Evolutionary conservation across 1,139 yeast species (phyloP), one percentile per base, ranked within the genome.

Genomic region (Torulaspora pretoriensis): DNA sequence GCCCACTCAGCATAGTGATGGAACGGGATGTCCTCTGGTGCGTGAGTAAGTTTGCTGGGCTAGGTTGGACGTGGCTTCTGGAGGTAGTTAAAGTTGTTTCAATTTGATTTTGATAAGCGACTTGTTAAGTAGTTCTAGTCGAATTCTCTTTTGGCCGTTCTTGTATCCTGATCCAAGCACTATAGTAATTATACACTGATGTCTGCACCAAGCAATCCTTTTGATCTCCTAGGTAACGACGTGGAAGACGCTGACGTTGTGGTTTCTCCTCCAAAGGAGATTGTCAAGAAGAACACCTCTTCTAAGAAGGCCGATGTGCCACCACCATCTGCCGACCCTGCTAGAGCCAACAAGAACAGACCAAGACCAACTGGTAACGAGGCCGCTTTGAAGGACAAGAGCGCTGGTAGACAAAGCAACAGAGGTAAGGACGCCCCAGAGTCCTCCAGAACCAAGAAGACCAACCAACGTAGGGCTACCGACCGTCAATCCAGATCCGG

Each of bases 401-500:
- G 70, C 65, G 80, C 74, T 52, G 81, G 81, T 57, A 75, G 80
- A 59, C 53, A 68, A 52, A 71, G 81, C 75, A 90, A 90, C 90
- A 74, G 70, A 55, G 57, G 70, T 55, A 80, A 71, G 67, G 68
- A 76, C 49, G 78, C 77, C 56, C 73, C 80, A 54, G 83, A 75
- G 51, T 81, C 87, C 67, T 70, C 77, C 55, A 59, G 68, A 50
- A 61, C 69, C 58, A 67, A 68, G 63, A 84, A 78, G 73, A 70
- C 74, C 67, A 81, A 80, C 73, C 77, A 73, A 67, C 80, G 81
- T 65, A 77, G 68, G 69, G 55, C 54, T 43, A 48, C 64, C 56
- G 94, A 84, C 76, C 94, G 95, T 74, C 94, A 83, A 68, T 80
- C 90, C 57, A 85, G 86, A 77, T 66, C 85, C 56, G 87, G 83